phyloP scores from a whole-genome alignment of 2,329 filamentous ascomycete genomes.

The Hypoxylon sp. region DNA sequence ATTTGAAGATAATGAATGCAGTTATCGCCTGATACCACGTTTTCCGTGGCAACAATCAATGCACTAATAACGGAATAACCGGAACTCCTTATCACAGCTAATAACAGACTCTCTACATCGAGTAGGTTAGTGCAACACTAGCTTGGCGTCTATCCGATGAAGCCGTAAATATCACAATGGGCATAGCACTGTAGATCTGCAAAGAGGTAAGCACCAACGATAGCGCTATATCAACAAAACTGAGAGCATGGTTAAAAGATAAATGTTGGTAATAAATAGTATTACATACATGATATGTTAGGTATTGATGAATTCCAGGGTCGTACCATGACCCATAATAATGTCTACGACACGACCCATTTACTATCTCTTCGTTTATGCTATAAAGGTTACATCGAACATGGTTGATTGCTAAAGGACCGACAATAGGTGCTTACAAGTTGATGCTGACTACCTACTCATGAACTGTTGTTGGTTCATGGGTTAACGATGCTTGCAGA shows the following conservation, averaged over 20 bases:
- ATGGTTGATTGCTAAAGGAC: background rate
- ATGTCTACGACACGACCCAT: background rate
- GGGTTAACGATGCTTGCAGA: background rate
- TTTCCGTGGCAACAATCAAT: background rate
- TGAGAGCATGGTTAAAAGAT: background rate
- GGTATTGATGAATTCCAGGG: background rate
- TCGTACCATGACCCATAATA: no score
- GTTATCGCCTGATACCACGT: background rate
- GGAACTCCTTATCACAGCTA: background rate
- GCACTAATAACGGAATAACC: background rate
- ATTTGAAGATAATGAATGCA: background rate
- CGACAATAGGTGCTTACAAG: background rate
- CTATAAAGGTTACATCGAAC: background rate
- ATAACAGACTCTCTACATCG: background rate
- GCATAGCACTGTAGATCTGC: background rate
- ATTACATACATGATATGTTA: background rate
- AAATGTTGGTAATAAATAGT: background rate
- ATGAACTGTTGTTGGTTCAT: background rate
- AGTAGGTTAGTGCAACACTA: background rate
- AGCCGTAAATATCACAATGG: background rate
- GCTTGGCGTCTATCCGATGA: background rate
- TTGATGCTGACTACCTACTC: background rate
- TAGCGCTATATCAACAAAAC: background rate
- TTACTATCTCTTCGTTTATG: background rate
- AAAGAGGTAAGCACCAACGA: background rate